Base-by-base conservation (phyloP, 805 yeast genomes). In the Metschnikowia picachoensis region DNA sequence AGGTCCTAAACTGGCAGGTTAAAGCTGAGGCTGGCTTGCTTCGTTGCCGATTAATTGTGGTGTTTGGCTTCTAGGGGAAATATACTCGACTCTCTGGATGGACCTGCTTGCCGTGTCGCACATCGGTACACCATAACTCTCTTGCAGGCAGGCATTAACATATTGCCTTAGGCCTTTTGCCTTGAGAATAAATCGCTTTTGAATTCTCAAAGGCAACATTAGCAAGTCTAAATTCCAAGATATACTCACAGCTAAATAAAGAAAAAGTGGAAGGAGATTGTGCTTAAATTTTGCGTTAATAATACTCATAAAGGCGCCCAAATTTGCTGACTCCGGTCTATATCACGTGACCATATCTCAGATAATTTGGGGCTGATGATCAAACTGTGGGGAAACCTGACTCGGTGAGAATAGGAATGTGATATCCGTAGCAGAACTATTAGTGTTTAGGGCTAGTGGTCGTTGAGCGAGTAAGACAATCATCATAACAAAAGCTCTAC, bases 91-190 rank as follows among this genome's bases (percentile, higher is more conserved):
- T 30, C 34, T 35, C 32, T 45, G 55, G 46, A 51, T 45, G 52
- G 40, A 44, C 49, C 50, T 50, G 50, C 47, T 50, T 49, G 48
- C 43, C 48, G 44, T 40, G 44, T 40, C 38, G 46, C 47, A 46
- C 51, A 51, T 48, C 55, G 40, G 55, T 51, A 37, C 55, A 49
- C 51, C 55, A 14, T 32, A 16, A 25, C 42, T 36, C 31, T 36
- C 43, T 38, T 41, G 51, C 51, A 41, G 46, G 41, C 44, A 43
- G 46, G 35, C 25, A 7, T 20, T 20, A 5, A 20, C 25, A 20
- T 20, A 20, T 20, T 20, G 25, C 25, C 25, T 20, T 20, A 7
- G 25, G 25, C 25, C 25, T 3, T 20, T 20, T 20, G 25, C 25
- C 7, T 20, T n/a, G n/a, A n/a, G 5, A 20, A 5, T 5, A 4